Percentiles rank a stretch among this genome's conserved stretches.
Conservation (phyloP, 257 asterid species). For the Lavandula angustifolia region DNA sequence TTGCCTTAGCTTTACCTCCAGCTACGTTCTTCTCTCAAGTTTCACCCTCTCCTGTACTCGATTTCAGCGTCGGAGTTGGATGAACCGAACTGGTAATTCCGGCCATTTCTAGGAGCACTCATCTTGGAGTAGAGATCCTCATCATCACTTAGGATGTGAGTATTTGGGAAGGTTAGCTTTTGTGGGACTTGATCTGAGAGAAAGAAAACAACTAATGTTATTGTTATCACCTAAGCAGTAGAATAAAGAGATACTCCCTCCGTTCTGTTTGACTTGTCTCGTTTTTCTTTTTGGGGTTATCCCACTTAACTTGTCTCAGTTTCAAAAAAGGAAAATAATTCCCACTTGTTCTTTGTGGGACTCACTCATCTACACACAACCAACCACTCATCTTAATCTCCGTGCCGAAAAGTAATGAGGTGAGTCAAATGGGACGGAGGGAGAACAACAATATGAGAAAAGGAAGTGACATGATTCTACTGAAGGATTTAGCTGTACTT, state of each 20-base stretch:
- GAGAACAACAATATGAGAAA: too few species aligned
- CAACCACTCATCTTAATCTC: too few species aligned
- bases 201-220: conserved; percentile 17
- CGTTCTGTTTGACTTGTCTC: too few species aligned
- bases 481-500: conserved; percentile 1
- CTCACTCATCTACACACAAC: background rate
- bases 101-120: conserved; percentile 56
- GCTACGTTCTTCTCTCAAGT: conserved; percentile 67
- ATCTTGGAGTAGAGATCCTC: conserved; percentile 66
- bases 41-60: conserved; percentile 88
- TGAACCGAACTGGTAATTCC: conserved; percentile 65
- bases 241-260: background rate
- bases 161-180: conserved; percentile 41
- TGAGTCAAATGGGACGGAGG: too few species aligned
- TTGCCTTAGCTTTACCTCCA: conserved; percentile 43
- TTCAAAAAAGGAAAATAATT: too few species aligned
- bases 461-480: background rate
- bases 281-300: too few species aligned
- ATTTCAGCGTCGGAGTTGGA: conserved; percentile 94
- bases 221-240: background rate
- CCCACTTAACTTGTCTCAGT: too few species aligned
- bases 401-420: too few species aligned
- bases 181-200: conserved; percentile 53
- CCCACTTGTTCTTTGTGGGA: background rate
- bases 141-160: conserved; percentile 57